These are phyloP conservation scores for Coniochaeta ligniaria DNA, from an alignment of 2,329 filamentous ascomycete species.

Conservation along the genomic window DNA sequence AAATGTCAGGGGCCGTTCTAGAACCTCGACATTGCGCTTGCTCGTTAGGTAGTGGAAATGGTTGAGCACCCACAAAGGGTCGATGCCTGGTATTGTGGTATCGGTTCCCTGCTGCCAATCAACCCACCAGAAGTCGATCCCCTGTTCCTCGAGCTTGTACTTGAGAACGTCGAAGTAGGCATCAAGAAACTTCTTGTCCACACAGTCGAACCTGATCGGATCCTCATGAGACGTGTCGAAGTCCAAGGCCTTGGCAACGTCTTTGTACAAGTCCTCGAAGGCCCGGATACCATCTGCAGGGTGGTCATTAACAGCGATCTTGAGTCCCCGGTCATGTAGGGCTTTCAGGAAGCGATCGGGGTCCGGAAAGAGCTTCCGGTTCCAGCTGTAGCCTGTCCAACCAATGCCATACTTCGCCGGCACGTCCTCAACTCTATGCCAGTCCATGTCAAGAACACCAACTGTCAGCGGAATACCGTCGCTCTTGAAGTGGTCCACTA, in stretches of 20 bases:
- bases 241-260: constrained; percentile 43
- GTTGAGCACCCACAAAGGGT: constrained; percentile 59
- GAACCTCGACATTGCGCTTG: constrained; percentile 26
- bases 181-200: constrained; percentile 44
- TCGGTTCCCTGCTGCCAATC: constrained; percentile 59
- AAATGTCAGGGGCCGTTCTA: constrained; percentile 40
- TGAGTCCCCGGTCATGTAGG: constrained; percentile 44
- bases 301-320: constrained; percentile 53
- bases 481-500: constrained; percentile 48
- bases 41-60: constrained; percentile 57
- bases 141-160: constrained; percentile 44
- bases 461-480: constrained; percentile 49
- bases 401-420: constrained; percentile 31
- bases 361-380: constrained; percentile 49
- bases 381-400: constrained; percentile 59
- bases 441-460: constrained; percentile 60
- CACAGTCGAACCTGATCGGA: constrained; percentile 50
- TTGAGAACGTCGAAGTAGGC: constrained; percentile 54
- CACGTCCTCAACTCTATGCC: constrained; percentile 45
- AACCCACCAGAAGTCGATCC: constrained; percentile 60
- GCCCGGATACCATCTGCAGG: constrained; percentile 50
- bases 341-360: constrained; percentile 42
- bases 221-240: constrained; percentile 41
- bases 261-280: constrained; percentile 48
- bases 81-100: constrained; percentile 48